Base-by-base conservation (phyloP, 2,329 filamentous ascomycete species). In the Claviceps pusilla region DNA sequence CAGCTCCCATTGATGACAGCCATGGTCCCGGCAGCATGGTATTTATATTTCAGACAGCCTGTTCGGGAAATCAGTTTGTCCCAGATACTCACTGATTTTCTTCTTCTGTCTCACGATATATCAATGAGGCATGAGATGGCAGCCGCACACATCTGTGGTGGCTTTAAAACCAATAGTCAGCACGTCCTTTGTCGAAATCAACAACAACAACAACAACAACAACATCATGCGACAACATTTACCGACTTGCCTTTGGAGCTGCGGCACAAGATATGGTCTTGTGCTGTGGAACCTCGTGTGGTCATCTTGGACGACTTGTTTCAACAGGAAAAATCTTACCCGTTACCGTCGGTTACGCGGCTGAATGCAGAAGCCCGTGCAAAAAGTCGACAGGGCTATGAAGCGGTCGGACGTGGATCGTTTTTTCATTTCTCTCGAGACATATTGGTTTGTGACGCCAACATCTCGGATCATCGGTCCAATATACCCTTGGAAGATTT, bases 401-500 rank as follows among this genome's bases (percentile, higher is more conserved):
- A 41, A 41, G 39, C 39, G 6, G 39, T n/a, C 39, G 39, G 39
- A 41, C 39, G 2, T 41, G 39, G 39, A 41, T 41, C 39, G 1
- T 41, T 2, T 7, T 41, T 41, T n/a, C 39, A 41, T n/a, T 41
- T 41, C 16, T 41, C 39, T n/a, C 39, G 39, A n/a, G 39, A 41
- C 16, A 41, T 41, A 41, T n/a, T 41, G 14, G 39, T 41, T n/a
- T 41, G 39, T n/a, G 39, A 41, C 16, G 39, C 39, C 39, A n/a
- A 2, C 39, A 41, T 41, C 39, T 41, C 39, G 14, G 39, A n/a
- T 41, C 14, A 41, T 16, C 7, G 14, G 14, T 41, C 39, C 14
- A 41, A 41, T 16, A 5, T 63, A 45, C 63, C 64, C 19, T 59
- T 70, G 28, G 68, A 70, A 48, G 57, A 62, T 14, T 58, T 71